Evolutionary conservation across 73 alveolate species (phyloP).

Genomic region (Uronychia setigera): DNA sequence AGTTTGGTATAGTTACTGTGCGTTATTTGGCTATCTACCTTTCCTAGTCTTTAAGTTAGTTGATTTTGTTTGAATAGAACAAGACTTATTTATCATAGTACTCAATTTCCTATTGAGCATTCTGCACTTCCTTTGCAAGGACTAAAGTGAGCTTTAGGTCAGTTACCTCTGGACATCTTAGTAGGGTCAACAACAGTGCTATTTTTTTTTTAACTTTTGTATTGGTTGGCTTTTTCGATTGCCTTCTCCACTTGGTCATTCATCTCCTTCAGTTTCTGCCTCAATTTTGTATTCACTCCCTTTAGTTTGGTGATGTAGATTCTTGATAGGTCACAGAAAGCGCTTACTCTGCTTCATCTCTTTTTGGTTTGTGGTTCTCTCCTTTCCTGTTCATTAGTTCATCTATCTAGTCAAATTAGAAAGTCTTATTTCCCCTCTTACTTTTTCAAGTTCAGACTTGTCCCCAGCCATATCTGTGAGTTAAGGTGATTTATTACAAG

Average conservation of each 20-base stretch:
- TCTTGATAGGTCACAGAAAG: neutral
- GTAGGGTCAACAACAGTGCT: neutral
- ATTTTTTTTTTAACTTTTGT: neutral
- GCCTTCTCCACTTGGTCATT: slow-evolving; percentile 5
- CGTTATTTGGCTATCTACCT: too few relatives aligned
- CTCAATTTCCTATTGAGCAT: neutral
- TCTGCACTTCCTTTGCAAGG: neutral
- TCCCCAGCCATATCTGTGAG: too few relatives aligned
- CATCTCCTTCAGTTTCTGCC: slow-evolving; percentile 2
- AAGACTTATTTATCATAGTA: neutral
- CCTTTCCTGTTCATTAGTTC: neutral
- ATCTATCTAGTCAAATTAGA: neutral
- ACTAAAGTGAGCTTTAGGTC: neutral
- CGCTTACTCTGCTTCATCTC: neutral
- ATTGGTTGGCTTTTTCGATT: slow-evolving; percentile 2
- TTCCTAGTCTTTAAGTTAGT: too few relatives aligned
- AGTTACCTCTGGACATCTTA: neutral
- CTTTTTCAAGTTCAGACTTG: too few relatives aligned
- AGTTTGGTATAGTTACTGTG: too few relatives aligned
- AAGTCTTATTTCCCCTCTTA: too few relatives aligned
- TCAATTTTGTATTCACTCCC: neutral
- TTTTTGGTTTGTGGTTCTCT: neutral
- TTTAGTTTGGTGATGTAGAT: neutral
- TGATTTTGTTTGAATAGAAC: neutral
- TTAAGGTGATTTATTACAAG: too few relatives aligned